Evolutionary conservation across 192 early-diverging fungal genomes (phyloP), one percentile per base, ranked within the genome.

Genomic region (Chytriomyces confervae): DNA sequence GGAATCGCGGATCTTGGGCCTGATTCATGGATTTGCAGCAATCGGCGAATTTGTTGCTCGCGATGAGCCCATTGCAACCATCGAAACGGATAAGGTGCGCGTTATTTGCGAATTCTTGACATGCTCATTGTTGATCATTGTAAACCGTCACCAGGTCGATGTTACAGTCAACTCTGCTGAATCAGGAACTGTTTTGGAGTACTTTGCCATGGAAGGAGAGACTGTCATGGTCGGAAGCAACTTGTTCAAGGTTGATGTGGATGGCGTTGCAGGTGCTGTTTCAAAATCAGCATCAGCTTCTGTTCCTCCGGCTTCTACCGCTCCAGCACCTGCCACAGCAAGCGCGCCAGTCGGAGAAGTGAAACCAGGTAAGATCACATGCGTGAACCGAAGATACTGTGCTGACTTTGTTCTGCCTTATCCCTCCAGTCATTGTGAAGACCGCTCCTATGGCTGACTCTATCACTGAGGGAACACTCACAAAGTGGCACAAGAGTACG

Each of bases 391-490:
- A 36, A 36, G 36, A 36, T 36, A 36, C 36, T 36, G 4, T 2
- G 36, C 36, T 36, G 36, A 0, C 36, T 36, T 36, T 36, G 36
- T 36, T 36, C 36, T 36, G 36, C 36, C 36, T 36, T 36, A 36
- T 36, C 36, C 20, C 53, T 20, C 5, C 84, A 63, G 74, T 76
- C 53, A 94, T 94, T 79, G 90, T 99, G 84, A 92, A 96, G 87
- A 93, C 94, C 23, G 96, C 98, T 69, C 90, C 93, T 50, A 94
- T 99, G 94, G 98, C 96, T 65, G 98, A 99, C 79, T 97, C 96
- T 24, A 97, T 99, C 83, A 94, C 95, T 49, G 98, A 99, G 84
- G 98, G 98, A 72, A 98, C 96, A 23, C 85, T 99, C 72, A 93
- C 96, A 81, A 89, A 93, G 75, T 97, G 95, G 96, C 90, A 91